These are phyloP conservation scores for Aleurites moluccanus DNA, from an alignment of 441 rosid genomes.

Conservation along the genomic window DNA sequence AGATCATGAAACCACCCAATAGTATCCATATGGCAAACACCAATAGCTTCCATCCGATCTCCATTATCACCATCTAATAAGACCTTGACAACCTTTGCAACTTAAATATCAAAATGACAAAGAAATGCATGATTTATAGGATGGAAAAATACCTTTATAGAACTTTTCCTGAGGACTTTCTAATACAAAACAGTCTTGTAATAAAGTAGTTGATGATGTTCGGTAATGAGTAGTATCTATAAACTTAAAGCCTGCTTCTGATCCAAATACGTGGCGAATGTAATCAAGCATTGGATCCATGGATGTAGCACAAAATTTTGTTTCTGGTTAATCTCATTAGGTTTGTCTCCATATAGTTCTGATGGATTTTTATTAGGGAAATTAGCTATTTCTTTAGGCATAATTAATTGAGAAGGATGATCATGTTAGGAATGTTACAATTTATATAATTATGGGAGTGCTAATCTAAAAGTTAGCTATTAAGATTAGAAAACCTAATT, in stretches of 20 bases:
- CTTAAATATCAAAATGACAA: neutral
- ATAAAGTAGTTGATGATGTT: neutral
- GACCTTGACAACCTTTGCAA: neutral
- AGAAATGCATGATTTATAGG: neutral
- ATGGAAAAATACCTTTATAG: neutral
- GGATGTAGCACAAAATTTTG: neutral
- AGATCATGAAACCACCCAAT: neutral
- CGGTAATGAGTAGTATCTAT: neutral
- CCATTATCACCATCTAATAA: conserved; percentile 7
- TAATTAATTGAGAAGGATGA: neutral
- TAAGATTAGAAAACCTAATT: no score
- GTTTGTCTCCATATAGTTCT: neutral
- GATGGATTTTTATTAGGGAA: neutral
- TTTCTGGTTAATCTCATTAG: neutral
- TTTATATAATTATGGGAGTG: no score
- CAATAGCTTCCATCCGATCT: conserved; percentile 5
- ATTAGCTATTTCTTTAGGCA: neutral
- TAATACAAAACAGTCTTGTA: neutral
- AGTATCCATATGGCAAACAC: conserved; percentile 9
- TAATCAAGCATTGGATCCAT: neutral
- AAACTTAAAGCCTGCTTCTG: neutral
- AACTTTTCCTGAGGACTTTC: neutral
- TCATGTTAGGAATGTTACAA: neutral
- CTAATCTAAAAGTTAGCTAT: no score
- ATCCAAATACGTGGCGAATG: neutral